Evolutionary conservation across 106 monocot species (phyloP), one percentile per base, ranked within the genome.

Genomic region (Phalaenopsis aphrodite): DNA sequence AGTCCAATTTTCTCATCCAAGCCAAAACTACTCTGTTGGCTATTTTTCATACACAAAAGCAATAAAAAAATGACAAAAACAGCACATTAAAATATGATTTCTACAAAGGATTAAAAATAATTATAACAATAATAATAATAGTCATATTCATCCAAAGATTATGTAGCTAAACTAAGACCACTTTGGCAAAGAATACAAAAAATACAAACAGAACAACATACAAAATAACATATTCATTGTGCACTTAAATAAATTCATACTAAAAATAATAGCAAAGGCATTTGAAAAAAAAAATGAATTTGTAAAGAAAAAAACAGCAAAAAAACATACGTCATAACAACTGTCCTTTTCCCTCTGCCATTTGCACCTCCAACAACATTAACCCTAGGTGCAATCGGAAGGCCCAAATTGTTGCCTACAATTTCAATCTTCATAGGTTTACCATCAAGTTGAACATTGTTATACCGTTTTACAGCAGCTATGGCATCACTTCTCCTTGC

Each of bases 401-500:
- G 75, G 67, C 86, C 86, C 75, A 83, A 45, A 78, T 88, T 87
- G 45, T 78, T 80, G 30, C 98, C 98, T 75, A 98, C 84, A 75
- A 92, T 83, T 85, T 98, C 98, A 65, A 98, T 98, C 78, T 94
- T 98, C 98, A 98, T 98, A 64, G 90, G 75, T 78, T 94, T 98
- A 68, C 98, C 98, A 92, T 98, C 98, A 77, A 98, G 86, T 76
- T 92, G 92, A 66, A 98, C 98, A 87, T 91, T 98, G 77, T 98
- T 92, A 83, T 98, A 98, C 41, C 90, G 85, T 77, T 94, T 98
- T 23, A 98, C 65, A 41, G 98, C 94, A 75, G 90, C 88, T 76
- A 98, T 65, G 1, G 94, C 98, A 85, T 94, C 98, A 80, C 94
- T 92, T 82, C 91, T 89, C 79, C 98, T 87, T 21, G 80, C 45